Percentiles rank a stretch among this genome's conserved stretches.
Evolutionary conservation across 345 rosid species (phyloP).

Genomic region (Anacardium occidentale): DNA sequence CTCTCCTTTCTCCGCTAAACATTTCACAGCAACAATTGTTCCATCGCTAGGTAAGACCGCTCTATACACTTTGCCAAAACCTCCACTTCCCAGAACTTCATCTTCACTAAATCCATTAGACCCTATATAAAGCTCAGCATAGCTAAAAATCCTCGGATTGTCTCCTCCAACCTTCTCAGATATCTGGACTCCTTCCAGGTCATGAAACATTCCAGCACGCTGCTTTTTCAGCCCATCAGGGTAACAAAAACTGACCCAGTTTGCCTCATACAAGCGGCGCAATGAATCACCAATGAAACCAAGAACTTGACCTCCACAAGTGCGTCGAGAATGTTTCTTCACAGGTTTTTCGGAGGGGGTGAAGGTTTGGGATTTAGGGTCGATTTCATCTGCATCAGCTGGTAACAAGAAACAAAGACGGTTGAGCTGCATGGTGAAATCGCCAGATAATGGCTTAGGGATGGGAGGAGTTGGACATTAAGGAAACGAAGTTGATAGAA

Average conservation of each 20-base stretch:
- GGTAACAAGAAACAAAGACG: slow-evolving; percentile 72
- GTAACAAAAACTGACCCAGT: slow-evolving; percentile 37
- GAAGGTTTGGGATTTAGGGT: slow-evolving; percentile 20
- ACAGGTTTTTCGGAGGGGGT: slow-evolving; percentile 14
- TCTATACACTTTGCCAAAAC: slow-evolving; percentile 78
- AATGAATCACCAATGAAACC: slow-evolving; percentile 38
- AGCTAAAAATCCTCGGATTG: slow-evolving; percentile 86
- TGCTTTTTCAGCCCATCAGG: slow-evolving; percentile 16
- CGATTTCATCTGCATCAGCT: slow-evolving; percentile 47
- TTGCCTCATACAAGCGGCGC: slow-evolving; percentile 44
- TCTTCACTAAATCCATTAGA: slow-evolving; percentile 71
- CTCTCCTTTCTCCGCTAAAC: slow-evolving; percentile 88
- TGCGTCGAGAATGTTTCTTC: slow-evolving; percentile 33
- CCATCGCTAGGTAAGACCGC: slow-evolving; percentile 89
- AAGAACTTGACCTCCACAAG: slow-evolving; percentile 50
- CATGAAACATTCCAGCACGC: slow-evolving; percentile 42
- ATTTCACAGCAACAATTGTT: slow-evolving; percentile 80
- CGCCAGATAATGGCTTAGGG: neutral
- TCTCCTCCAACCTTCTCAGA: slow-evolving; percentile 69
- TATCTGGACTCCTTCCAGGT: slow-evolving; percentile 77
- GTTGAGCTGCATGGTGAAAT: slow-evolving; percentile 38
- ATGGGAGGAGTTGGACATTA: neutral
- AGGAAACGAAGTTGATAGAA: neutral
- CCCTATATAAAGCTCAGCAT: slow-evolving; percentile 90
- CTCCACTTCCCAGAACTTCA: slow-evolving; percentile 85